Conservation (phyloP, 768 basidiomycete species). For the Dictyophora rubrovolvata region DNA sequence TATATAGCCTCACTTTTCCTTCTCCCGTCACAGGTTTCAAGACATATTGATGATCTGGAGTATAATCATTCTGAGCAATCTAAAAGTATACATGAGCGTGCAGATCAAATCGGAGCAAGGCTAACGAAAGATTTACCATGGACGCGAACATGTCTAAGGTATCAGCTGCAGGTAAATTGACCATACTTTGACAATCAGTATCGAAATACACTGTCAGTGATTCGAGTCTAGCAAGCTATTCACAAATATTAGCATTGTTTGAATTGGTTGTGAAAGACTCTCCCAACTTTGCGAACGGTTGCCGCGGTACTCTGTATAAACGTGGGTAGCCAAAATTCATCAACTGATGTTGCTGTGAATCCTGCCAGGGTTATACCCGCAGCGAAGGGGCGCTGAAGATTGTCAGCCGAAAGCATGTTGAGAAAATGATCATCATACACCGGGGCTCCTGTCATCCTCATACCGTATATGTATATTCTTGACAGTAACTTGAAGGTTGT, state of each 20-base stretch:
- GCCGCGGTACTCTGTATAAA: constrained; percentile 87
- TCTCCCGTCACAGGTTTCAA: constrained; percentile 93
- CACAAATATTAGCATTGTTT: background rate
- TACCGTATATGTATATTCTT: constrained; percentile 95
- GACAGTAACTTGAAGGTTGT: constrained; percentile 92
- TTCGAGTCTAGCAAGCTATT: constrained; percentile 71
- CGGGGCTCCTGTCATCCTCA: constrained; percentile 89
- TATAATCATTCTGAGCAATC: constrained; percentile 41
- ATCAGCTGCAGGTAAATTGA: constrained; percentile 52
- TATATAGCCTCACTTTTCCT: constrained; percentile 55
- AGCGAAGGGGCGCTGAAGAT: constrained; percentile 79
- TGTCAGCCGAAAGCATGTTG: background rate
- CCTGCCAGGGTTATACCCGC: constrained; percentile 80
- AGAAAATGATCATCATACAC: constrained; percentile 39
- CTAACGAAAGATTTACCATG: constrained; percentile 39
- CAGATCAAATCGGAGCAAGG: background rate
- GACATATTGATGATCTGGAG: constrained; percentile 77
- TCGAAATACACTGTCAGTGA: constrained; percentile 92
- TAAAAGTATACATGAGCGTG: constrained; percentile 14
- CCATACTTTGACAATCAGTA: constrained; percentile 78
- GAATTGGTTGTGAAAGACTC: background rate
- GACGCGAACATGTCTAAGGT: constrained; percentile 63
- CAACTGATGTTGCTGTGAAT: constrained; percentile 83
- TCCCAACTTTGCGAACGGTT: constrained; percentile 75
- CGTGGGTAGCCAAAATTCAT: constrained; percentile 77